Evolutionary conservation across 495 filamentous ascomycete genomes (phyloP).

Genomic region (Hypoxylon subgilvum): DNA sequence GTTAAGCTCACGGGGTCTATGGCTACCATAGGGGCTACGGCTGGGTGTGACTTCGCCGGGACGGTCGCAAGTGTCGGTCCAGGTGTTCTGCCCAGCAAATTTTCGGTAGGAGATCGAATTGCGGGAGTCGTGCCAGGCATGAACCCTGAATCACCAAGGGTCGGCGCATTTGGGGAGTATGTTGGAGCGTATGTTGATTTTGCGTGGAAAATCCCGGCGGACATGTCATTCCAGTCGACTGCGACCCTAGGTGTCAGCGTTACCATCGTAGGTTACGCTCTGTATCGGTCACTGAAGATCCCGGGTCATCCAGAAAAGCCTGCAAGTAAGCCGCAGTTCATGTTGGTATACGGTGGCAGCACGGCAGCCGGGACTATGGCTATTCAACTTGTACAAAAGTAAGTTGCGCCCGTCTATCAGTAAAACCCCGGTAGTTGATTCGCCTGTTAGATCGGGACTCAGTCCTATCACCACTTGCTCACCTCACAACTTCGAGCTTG

Average conservation of each 20-base stretch:
- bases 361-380: background rate
- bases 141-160: conserved; percentile 48
- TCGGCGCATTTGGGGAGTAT: conserved; percentile 62
- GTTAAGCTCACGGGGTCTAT: conserved; percentile 30
- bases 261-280: conserved; percentile 5
- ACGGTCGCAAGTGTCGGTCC: conserved; percentile 14
- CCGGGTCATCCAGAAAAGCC: background rate
- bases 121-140: conserved; percentile 52
- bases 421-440: too few relatives aligned
- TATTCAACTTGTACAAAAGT: background rate
- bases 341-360: background rate
- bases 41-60: conserved; percentile 32
- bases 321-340: background rate
- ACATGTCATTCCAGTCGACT: conserved; percentile 57
- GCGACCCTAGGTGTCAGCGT: conserved; percentile 58
- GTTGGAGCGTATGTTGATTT: conserved; percentile 52
- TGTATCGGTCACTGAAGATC: background rate
- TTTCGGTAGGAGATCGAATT: conserved; percentile 51
- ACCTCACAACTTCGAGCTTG: background rate
- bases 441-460: background rate
- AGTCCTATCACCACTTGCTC: background rate
- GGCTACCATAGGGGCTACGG: conserved; percentile 12
- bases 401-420: background rate
- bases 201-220: conserved; percentile 52
- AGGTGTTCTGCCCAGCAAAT: conserved; percentile 36